Evolutionary conservation across 331 rosid genomes (phyloP), one percentile per base, ranked within the genome.

Genomic region (Cucumis variabilis): DNA sequence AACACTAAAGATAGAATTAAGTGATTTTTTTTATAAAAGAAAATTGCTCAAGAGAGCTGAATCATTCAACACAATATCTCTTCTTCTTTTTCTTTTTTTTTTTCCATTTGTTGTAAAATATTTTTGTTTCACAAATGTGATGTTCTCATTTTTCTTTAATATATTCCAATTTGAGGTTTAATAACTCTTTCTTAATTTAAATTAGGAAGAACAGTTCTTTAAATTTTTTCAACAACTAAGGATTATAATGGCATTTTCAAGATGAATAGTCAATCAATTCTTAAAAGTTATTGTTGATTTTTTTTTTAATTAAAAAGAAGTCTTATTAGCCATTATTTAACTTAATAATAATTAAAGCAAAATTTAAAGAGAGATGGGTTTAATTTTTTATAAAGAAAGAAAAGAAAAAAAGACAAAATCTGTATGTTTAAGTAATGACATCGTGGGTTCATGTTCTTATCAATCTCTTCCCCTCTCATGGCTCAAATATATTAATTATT

Each of bases 391-490:
- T 5, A 5, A 15, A 58, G 0, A 20, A 2, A 53, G 4, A 53
- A 25, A 25, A 50, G 25, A 9, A 9, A 27, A n/a, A 14, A n/a
- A 13, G 1, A 77, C n/a, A 46, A 9, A 37, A 37, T 37, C 50
- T 24, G 60, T 8, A 72, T 77, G 24, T 72, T 71, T 66, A 70
- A 70, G 63, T 77, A 24, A 53, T 78, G 83, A n/a, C 27, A 55
- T 80, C 50, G 85, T 80, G 85, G 69, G 50, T 55, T 80, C 85
- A 80, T 80, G 85, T 80, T 80, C 85, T 55, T 53, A 27, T 55
- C 27, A 28, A 28, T 9, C 46, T 37, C 6, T 15, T 77, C 17
- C 85, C 55, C 13, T 66, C 48, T 11, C 24, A 53, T 53, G 68
- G 48, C 25, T 55, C 48, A 9, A 30, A 37, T 30, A 9, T 55